A percentile compares a stretch with the other conserved stretches of the same genome.
These are phyloP conservation scores for Daedaleopsis nitida DNA, from an alignment of 768 basidiomycete genomes.

Conservation along the genomic window DNA sequence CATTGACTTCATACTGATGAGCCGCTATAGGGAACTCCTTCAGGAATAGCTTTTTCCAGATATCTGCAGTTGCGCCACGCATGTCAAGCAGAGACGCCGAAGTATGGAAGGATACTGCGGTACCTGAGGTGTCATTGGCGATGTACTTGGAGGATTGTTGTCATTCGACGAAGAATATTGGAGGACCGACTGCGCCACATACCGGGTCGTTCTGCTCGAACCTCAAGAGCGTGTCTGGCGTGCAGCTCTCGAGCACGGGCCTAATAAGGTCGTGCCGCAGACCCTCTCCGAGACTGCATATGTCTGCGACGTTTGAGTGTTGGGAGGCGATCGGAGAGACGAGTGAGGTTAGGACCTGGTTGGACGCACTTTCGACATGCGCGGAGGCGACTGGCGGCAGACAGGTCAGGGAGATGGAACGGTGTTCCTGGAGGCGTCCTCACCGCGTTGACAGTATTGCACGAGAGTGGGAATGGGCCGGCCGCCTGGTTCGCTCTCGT, in stretches of 20 bases:
- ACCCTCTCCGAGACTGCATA: slow-evolving; percentile 63
- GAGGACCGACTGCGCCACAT: slow-evolving; percentile 50
- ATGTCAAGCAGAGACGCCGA: neutral
- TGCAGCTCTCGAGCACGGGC: slow-evolving; percentile 76
- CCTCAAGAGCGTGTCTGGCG: slow-evolving; percentile 65
- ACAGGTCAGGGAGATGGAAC: slow-evolving; percentile 17
- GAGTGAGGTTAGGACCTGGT: neutral
- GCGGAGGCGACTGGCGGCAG: slow-evolving; percentile 51
- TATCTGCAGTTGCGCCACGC: slow-evolving; percentile 42
- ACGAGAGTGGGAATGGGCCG: slow-evolving; percentile 65
- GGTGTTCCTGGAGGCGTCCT: slow-evolving; percentile 27
- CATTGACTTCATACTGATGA: slow-evolving; percentile 46
- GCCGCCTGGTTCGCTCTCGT: slow-evolving; percentile 35
- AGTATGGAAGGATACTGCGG: slow-evolving; percentile 11
- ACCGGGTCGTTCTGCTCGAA: slow-evolving; percentile 60
- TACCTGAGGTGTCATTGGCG: slow-evolving; percentile 57
- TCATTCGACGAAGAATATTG: neutral
- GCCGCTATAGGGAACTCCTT: slow-evolving; percentile 57
- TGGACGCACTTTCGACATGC: slow-evolving; percentile 66
- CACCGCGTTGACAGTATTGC: slow-evolving; percentile 73
- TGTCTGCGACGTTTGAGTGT: slow-evolving; percentile 43
- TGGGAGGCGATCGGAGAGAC: slow-evolving; percentile 2
- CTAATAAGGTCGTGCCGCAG: slow-evolving; percentile 65
- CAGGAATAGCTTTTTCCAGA: slow-evolving; percentile 68
- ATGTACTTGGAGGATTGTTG: slow-evolving; percentile 31